Evolutionary conservation across 164 flowering plant genomes (phyloP), one percentile per base, ranked within the genome.

Genomic region (Buxus sempervirens): DNA sequence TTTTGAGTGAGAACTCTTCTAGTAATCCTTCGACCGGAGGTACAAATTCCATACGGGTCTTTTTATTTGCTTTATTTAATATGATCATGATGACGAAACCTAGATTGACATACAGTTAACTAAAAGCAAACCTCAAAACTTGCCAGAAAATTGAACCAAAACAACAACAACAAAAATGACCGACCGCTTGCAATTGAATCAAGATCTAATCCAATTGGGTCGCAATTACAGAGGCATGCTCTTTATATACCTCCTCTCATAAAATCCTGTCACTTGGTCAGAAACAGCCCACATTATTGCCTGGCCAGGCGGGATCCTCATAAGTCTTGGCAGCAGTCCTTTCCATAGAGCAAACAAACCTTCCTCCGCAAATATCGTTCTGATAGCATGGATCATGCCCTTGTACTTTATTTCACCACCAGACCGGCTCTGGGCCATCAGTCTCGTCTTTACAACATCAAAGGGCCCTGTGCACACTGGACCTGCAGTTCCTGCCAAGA

Each of bases 231-330:
- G 59, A 28, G 64, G 28, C 28, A 76, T 65, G 62, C 56, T 74
- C 0, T 71, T 78, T 20, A 89, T 45, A 64, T 85, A 79, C 74
- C 77, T 72, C 81, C 78, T 89, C 83, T 95, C 99, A 65, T 89
- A 95, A 3, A 90, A 77, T 23, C 96, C 99, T 10, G 70, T 89
- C 9, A 93, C 74, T 73, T 95, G 99, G 79, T 95, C 98, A 70
- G 99, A 95, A 54, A 95, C 98, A 56, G 83, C 85, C 99, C 99
- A 95, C 98, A 95, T 87, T 57, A 95, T 95, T 63, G 99, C 99
- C 78, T 95, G 99, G 26, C 99, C 99, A 9, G 98, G 98, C 12
- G 96, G 97, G 49, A 95, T 95, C 81, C 97, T 83, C 98, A 95
- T 92, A 32, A 95, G 90, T 77, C 99, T 80, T 5, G 99, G 99